These are phyloP conservation scores for Saraca asoca DNA, from an alignment of 331 rosid species.

Conservation along the genomic window DNA sequence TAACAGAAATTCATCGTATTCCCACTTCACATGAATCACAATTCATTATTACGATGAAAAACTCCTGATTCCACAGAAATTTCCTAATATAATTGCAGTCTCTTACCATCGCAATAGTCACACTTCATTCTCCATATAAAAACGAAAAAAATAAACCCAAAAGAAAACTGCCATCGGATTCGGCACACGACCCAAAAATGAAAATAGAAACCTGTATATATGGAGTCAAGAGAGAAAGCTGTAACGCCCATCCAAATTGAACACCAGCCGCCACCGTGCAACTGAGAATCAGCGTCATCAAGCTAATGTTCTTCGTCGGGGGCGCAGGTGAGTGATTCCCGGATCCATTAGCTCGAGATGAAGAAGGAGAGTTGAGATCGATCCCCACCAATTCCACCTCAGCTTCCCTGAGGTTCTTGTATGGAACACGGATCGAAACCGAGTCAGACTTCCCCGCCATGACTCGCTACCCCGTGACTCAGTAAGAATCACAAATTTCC, in stretches of 20 bases:
- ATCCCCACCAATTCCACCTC: conserved; percentile 78
- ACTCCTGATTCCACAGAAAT: not conserved
- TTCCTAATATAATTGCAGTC: not conserved
- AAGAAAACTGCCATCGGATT: not conserved
- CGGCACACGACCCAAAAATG: not conserved
- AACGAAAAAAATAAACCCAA: not conserved
- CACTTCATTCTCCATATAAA: not conserved
- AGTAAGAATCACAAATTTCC: conserved; percentile 14
- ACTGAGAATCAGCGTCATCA: conserved; percentile 66
- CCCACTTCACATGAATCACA: not conserved
- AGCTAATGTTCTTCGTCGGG: conserved; percentile 41
- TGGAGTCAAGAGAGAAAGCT: conserved; percentile 91
- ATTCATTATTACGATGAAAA: not conserved
- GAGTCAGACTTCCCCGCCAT: conserved; percentile 72
- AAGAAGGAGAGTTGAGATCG: conserved; percentile 51
- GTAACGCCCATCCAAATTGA: conserved; percentile 98
- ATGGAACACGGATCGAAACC: conserved; percentile 74
- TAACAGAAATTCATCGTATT: not conserved
- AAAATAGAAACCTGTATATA: conserved; percentile 72
- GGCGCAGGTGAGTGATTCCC: conserved; percentile 26
- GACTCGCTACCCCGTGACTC: conserved; percentile 38
- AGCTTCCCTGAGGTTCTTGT: conserved; percentile 62
- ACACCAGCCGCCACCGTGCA: conserved; percentile 98
- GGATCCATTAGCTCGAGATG: conserved; percentile 32
- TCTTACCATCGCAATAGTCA: not conserved